phyloP scores from a whole-genome alignment of 176 grass and related monocot species.

The Ampelocalamus luodianensis region DNA sequence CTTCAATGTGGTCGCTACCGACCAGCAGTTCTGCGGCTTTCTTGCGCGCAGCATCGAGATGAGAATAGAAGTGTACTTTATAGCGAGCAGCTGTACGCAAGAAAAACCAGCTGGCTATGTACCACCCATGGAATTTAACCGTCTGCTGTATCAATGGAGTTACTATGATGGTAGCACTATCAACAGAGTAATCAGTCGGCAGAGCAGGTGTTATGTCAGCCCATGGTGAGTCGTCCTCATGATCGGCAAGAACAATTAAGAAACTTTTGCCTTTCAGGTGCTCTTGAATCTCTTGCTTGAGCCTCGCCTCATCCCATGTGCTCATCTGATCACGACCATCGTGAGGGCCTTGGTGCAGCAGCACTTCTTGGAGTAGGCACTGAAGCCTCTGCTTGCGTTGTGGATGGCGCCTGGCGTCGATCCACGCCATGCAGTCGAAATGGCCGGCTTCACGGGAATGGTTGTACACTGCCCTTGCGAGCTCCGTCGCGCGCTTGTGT shows the following conservation, averaged over 20 bases:
- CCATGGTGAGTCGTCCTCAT: not conserved
- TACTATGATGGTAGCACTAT: not conserved
- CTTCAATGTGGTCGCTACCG: not conserved
- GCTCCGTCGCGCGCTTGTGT: not conserved
- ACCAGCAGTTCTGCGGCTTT: not conserved
- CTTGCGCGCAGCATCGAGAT: not conserved
- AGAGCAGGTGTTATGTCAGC: not conserved
- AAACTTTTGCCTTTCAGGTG: not conserved
- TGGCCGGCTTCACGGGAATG: not conserved
- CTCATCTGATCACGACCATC: not conserved
- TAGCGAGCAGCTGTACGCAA: not conserved
- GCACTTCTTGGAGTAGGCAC: not conserved
- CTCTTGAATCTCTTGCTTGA: not conserved
- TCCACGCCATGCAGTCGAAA: not conserved
- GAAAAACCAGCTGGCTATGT: not conserved
- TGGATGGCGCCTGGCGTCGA: not conserved
- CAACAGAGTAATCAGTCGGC: not conserved
- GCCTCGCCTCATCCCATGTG: not conserved
- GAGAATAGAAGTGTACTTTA: not conserved
- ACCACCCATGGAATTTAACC: not conserved
- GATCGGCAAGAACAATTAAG: not conserved
- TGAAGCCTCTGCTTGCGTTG: not conserved
- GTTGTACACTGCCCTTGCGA: not conserved
- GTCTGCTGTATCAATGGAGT: not conserved
- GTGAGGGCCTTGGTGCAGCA: too few relatives aligned